Evolutionary conservation across 2,329 filamentous ascomycete genomes (phyloP).

Genomic region (Plectosphaerella sp.): DNA sequence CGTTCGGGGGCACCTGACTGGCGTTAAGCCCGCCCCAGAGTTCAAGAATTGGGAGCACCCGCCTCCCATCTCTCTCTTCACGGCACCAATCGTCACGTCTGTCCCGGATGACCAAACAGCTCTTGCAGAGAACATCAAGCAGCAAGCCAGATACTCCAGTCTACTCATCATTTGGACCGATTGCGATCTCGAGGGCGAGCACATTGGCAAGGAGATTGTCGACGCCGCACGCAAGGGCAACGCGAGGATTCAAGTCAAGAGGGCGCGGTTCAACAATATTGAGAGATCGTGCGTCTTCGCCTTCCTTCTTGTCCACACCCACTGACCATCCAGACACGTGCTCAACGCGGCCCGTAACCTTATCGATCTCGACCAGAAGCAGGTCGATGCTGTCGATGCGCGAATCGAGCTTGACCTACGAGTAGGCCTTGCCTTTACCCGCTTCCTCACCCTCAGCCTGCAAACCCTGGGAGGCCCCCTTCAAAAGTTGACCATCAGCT

Average conservation of each 20-base stretch:
- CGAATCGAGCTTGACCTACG: slow-evolving; percentile 90
- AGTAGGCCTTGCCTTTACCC: slow-evolving; percentile 88
- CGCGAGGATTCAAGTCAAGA: slow-evolving; percentile 68
- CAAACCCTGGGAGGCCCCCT: slow-evolving; percentile 65
- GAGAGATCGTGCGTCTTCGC: slow-evolving; percentile 68
- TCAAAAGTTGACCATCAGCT: slow-evolving; percentile 67
- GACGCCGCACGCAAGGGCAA: slow-evolving; percentile 75
- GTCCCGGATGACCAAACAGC: slow-evolving; percentile 74
- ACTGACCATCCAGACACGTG: slow-evolving; percentile 61
- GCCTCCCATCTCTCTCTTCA: slow-evolving; percentile 74
- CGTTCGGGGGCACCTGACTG: slow-evolving; percentile 82
- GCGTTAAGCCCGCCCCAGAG: slow-evolving; percentile 68
- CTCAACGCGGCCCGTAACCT: slow-evolving; percentile 76
- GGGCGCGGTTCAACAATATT: slow-evolving; percentile 93
- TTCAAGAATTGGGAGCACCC: slow-evolving; percentile 80
- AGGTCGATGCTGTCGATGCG: slow-evolving; percentile 82
- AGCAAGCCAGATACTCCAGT: slow-evolving; percentile 67
- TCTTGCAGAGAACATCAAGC: slow-evolving; percentile 80
- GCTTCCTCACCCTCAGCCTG: slow-evolving; percentile 79
- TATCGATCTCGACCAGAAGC: slow-evolving; percentile 73
- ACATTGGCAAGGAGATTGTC: slow-evolving; percentile 90
- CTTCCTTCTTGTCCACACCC: background rate
- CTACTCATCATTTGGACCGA: slow-evolving; percentile 97
- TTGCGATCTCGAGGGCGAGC: slow-evolving; percentile 95
- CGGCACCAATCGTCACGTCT: slow-evolving; percentile 66